phyloP scores from a whole-genome alignment of 1,284 basidiomycete genomes.

The Waitea zeae region DNA sequence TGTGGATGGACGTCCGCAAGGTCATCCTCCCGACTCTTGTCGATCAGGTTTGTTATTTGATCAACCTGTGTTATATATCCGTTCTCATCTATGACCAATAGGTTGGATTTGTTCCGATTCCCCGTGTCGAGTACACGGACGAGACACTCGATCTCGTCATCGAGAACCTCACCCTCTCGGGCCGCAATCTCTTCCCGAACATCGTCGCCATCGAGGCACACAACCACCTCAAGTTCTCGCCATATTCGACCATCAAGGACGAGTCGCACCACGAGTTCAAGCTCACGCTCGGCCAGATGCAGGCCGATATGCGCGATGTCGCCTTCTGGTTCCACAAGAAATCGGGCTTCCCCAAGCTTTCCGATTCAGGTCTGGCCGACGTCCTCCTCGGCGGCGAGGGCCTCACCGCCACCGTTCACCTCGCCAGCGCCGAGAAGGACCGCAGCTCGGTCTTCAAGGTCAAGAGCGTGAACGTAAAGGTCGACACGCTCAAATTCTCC shows the following conservation, averaged over 20 bases:
- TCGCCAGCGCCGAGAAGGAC: conserved; percentile 51
- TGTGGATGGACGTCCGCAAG: conserved; percentile 77
- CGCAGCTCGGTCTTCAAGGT: conserved; percentile 64
- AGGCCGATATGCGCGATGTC: conserved; percentile 88
- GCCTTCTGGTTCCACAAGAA: conserved; percentile 78
- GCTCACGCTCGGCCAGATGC: conserved; percentile 34
- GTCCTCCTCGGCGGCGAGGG: conserved; percentile 75
- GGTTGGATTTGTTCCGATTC: conserved; percentile 88
- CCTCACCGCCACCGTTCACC: conserved; percentile 40
- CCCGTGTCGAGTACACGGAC: conserved; percentile 84
- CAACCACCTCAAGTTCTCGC: conserved; percentile 74
- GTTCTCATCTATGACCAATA: conserved; percentile 36
- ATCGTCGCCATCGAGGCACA: conserved; percentile 67
- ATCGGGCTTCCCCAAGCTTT: conserved; percentile 63
- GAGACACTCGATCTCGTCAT: conserved; percentile 76
- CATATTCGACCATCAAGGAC: conserved; percentile 47
- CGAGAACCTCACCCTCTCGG: conserved; percentile 84
- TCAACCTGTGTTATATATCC: not conserved
- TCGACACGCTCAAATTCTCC: conserved; percentile 76
- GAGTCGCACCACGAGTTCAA: conserved; percentile 52
- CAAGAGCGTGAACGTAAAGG: conserved; percentile 61
- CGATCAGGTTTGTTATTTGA: conserved; percentile 38
- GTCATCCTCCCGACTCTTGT: conserved; percentile 75
- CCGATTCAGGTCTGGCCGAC: conserved; percentile 86
- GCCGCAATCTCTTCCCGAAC: conserved; percentile 71